Conservation (phyloP, 2,329 filamentous ascomycete genomes). For the Calonectria fujianensis region DNA sequence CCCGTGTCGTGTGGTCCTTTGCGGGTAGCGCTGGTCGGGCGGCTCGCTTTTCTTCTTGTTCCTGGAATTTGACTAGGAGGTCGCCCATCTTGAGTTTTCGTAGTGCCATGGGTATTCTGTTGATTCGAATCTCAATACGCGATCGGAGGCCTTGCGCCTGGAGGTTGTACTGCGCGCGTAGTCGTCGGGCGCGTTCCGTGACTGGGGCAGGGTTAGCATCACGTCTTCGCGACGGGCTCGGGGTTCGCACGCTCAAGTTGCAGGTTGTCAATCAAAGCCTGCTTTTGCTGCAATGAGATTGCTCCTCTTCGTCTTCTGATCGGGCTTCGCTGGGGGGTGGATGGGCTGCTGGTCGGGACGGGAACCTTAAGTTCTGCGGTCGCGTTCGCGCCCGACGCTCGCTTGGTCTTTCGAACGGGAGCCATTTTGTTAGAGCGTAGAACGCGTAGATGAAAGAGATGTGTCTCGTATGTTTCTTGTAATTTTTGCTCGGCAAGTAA, state of each 20-base stretch:
- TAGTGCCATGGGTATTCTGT: constrained; percentile 88
- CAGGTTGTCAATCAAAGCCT: constrained; percentile 90
- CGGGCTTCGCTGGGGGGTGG: constrained; percentile 73
- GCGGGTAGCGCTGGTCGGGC: constrained; percentile 69
- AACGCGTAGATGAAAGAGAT: constrained; percentile 39
- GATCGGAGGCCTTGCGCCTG: constrained; percentile 90
- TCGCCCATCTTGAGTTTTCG: constrained; percentile 90
- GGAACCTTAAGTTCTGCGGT: constrained; percentile 50
- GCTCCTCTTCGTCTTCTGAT: constrained; percentile 76
- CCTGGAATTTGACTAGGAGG: constrained; percentile 74
- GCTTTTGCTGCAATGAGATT: constrained; percentile 84
- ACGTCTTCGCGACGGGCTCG: constrained; percentile 42
- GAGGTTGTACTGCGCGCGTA: constrained; percentile 91
- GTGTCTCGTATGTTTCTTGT: constrained; percentile 36
- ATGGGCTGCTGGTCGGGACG: constrained; percentile 56
- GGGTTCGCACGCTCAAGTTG: constrained; percentile 85
- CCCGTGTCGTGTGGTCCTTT: constrained; percentile 66
- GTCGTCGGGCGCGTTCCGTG: constrained; percentile 88
- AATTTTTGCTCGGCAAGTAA: no score
- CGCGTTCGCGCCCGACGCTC: constrained; percentile 54
- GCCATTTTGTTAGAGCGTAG: constrained; percentile 63
- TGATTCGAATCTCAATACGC: constrained; percentile 93
- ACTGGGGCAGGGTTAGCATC: constrained; percentile 71
- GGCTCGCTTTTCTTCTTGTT: constrained; percentile 65
- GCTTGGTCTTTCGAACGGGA: constrained; percentile 64